A percentile compares a stretch with the other conserved stretches of the same genome.
Evolutionary conservation across 176 grass and related monocot species (phyloP).

Genomic region (Pontederia paniculata): DNA sequence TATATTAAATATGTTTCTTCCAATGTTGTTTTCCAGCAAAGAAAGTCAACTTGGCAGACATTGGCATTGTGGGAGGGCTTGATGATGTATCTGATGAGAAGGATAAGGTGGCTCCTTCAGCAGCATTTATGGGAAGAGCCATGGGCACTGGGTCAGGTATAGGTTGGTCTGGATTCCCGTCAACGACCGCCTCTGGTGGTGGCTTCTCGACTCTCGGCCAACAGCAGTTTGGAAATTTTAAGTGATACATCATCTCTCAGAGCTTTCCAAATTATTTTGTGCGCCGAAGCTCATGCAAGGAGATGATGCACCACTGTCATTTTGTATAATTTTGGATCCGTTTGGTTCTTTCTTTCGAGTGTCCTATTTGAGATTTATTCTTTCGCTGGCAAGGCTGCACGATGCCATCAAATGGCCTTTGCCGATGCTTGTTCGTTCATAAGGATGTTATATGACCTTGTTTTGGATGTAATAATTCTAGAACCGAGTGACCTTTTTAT

Average conservation of each 20-base stretch:
- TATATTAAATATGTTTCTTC: not conserved
- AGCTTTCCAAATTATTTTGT: too few species aligned
- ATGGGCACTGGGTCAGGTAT: constrained; percentile 35
- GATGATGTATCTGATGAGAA: constrained; percentile 50
- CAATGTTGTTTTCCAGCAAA: constrained; percentile 53
- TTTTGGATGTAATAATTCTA: too few species aligned
- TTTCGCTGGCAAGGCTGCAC: too few species aligned
- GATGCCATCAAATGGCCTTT: too few species aligned
- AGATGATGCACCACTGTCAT: too few species aligned
- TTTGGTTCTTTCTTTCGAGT: too few species aligned
- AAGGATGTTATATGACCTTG: too few species aligned
- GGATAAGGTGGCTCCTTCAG: constrained; percentile 31
- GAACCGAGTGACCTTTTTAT: too few species aligned
- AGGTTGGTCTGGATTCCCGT: constrained; percentile 40
- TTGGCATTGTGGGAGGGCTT: constrained; percentile 78
- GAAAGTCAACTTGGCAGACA: constrained; percentile 82
- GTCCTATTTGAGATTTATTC: too few species aligned
- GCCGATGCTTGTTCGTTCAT: too few species aligned
- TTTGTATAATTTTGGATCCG: too few species aligned
- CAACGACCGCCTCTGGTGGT: constrained; percentile 32
- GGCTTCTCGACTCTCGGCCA: constrained; percentile 55
- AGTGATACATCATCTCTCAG: constrained; percentile 27
- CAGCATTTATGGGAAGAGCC: constrained; percentile 24
- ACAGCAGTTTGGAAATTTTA: constrained; percentile 59
- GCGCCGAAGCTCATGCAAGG: too few species aligned